phyloP scores from a whole-genome alignment of 1,139 yeast species.

The Suhomyces bokatorum region DNA sequence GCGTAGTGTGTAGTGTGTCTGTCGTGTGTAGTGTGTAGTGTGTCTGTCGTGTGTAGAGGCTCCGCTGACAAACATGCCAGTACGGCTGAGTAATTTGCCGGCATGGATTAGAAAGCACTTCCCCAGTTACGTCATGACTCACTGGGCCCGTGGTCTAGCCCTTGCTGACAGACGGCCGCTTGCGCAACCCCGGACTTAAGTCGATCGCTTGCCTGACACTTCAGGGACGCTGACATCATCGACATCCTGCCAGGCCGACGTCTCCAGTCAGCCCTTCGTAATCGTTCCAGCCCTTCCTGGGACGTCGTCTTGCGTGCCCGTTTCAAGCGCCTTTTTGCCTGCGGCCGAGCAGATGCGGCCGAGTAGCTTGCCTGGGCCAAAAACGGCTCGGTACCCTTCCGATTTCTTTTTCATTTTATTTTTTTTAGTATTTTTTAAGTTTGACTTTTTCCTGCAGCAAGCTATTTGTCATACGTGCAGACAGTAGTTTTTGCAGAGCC shows the following conservation, averaged over 20 bases:
- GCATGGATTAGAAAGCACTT: not conserved
- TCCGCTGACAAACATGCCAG: constrained; percentile 6
- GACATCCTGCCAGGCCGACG: too few relatives aligned
- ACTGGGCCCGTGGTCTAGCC: not conserved
- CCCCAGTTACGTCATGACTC: not conserved
- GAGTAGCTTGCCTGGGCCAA: constrained; percentile 1
- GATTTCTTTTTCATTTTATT: not conserved
- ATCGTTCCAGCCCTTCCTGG: constrained; percentile 1
- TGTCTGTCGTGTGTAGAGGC: too few relatives aligned
- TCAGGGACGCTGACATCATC: not conserved
- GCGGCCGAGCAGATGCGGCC: constrained; percentile 3
- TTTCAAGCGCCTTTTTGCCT: not conserved
- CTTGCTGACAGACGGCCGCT: too few relatives aligned
- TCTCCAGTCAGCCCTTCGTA: constrained; percentile 3
- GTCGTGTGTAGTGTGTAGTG: too few relatives aligned
- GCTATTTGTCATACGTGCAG: constrained; percentile 3
- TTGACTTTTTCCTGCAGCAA: constrained; percentile 4
- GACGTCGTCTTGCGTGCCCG: not conserved
- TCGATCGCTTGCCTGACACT: too few relatives aligned
- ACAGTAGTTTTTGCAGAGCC: not conserved
- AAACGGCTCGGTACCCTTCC: constrained; percentile 10
- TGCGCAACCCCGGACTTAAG: too few relatives aligned
- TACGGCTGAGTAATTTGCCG: constrained; percentile 11
- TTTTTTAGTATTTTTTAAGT: constrained; percentile 1
- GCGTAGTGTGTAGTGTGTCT: too few relatives aligned